Conservation (phyloP, 345 rosid species). For the Eucalyptus decipiens region DNA sequence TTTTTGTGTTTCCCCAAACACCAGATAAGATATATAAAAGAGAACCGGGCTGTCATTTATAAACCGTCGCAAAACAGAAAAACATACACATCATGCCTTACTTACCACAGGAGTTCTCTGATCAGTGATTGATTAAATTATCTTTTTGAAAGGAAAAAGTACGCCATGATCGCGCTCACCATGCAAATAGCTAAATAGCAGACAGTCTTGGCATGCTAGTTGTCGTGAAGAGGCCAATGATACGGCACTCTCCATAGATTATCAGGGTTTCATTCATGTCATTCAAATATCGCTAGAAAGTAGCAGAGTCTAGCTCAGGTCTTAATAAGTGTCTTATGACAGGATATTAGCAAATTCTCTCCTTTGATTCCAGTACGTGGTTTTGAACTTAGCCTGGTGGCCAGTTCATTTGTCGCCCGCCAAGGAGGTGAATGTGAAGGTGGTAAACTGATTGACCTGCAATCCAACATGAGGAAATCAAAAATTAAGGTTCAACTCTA, state of each 20-base stretch:
- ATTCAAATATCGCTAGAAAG: not conserved
- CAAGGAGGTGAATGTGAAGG: conserved; percentile 82
- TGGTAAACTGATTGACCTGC: conserved; percentile 94
- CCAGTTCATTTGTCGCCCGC: conserved; percentile 99
- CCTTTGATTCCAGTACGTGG: not conserved
- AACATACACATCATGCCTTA: not conserved
- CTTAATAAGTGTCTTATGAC: not conserved
- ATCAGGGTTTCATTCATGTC: not conserved
- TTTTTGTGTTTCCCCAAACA: not conserved
- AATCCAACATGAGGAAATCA: not conserved
- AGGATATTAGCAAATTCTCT: not conserved
- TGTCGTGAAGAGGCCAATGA: not conserved
- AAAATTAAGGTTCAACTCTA: not conserved
- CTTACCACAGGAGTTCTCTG: not conserved
- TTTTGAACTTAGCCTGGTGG: conserved; percentile 71
- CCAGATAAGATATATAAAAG: not conserved
- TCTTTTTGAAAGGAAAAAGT: not conserved
- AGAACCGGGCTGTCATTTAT: not conserved
- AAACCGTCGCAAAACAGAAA: not conserved
- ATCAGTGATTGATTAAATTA: not conserved
- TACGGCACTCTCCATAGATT: not conserved
- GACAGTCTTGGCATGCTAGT: not conserved
- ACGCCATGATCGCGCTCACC: not conserved
- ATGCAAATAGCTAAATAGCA: not conserved
- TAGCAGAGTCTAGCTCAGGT: not conserved